These are phyloP conservation scores for Candida oleophila DNA, from an alignment of 805 yeast species.

Conservation along the genomic window DNA sequence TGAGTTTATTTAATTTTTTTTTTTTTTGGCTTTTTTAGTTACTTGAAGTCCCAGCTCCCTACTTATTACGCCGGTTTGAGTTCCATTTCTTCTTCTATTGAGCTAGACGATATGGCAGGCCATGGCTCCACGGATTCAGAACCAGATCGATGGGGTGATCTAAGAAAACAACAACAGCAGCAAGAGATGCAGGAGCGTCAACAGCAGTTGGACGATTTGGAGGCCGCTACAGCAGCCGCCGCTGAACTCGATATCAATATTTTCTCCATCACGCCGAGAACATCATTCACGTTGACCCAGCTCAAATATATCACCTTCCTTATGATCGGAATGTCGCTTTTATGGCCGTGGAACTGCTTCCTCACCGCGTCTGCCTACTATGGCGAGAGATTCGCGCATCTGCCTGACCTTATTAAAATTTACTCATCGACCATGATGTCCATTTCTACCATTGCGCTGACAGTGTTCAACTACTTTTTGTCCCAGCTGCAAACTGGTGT, in stretches of 20 bases:
- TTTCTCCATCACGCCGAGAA: background rate
- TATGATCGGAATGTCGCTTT: constrained; percentile 69
- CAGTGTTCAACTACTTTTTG: constrained; percentile 56
- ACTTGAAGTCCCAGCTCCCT: background rate
- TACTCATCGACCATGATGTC: constrained; percentile 89
- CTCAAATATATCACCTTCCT: constrained; percentile 58
- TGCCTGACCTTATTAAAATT: constrained; percentile 50
- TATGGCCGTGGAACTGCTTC: constrained; percentile 98
- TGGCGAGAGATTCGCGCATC: constrained; percentile 52
- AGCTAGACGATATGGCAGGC: constrained; percentile 5
- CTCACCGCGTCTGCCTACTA: constrained; percentile 84
- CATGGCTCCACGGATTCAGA: constrained; percentile 5
- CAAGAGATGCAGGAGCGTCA: background rate
- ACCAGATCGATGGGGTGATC: constrained; percentile 5
- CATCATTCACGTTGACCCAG: constrained; percentile 17
- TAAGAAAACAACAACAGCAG: background rate
- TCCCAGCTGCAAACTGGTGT: constrained; percentile 65
- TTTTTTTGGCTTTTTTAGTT: background rate
- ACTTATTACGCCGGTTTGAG: constrained; percentile 4
- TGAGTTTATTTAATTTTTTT: constrained; percentile 1
- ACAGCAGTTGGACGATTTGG: background rate
- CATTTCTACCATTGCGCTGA: constrained; percentile 68
- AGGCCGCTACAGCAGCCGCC: background rate
- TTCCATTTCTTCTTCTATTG: background rate
- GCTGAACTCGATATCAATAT: constrained; percentile 3